A percentile compares a stretch with the other conserved stretches of the same genome.
phyloP scores from a whole-genome alignment of 2,329 filamentous ascomycete species.

The Grosmannia huntii region DNA sequence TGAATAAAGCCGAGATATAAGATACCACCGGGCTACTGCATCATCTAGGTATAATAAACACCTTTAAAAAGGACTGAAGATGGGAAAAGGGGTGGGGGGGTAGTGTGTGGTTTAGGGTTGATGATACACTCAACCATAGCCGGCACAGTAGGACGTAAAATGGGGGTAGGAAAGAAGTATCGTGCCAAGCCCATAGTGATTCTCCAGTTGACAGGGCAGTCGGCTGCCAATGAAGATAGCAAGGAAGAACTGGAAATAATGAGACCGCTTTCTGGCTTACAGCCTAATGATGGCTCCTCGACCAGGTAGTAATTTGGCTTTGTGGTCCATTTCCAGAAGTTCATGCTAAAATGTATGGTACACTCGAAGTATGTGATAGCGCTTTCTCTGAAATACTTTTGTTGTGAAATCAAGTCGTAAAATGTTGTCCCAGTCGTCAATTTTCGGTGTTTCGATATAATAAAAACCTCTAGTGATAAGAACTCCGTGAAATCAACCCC shows the following conservation, averaged over 20 bases:
- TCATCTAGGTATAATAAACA: not conserved
- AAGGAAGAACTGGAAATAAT: not conserved
- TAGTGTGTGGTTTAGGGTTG: too few species aligned
- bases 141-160: too few species aligned
- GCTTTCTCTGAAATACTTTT: not conserved
- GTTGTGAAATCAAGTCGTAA: conserved; percentile 3
- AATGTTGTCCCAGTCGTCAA: conserved; percentile 5
- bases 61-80: not conserved
- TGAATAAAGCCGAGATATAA: not conserved
- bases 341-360: not conserved
- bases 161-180: not conserved
- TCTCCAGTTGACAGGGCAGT: not conserved
- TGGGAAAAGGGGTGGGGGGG: too few species aligned
- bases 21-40: not conserved
- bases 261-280: not conserved
- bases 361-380: not conserved
- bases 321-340: not conserved
- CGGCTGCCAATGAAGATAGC: not conserved
- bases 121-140: too few species aligned
- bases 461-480: not conserved
- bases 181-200: not conserved
- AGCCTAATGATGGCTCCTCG: not conserved
- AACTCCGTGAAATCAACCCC: not conserved
- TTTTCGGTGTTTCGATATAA: conserved; percentile 1
- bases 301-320: not conserved